Evolutionary conservation across 192 early-diverging fungal species (phyloP), one percentile per base, ranked within the genome.

Genomic region (Podila verticillata): DNA sequence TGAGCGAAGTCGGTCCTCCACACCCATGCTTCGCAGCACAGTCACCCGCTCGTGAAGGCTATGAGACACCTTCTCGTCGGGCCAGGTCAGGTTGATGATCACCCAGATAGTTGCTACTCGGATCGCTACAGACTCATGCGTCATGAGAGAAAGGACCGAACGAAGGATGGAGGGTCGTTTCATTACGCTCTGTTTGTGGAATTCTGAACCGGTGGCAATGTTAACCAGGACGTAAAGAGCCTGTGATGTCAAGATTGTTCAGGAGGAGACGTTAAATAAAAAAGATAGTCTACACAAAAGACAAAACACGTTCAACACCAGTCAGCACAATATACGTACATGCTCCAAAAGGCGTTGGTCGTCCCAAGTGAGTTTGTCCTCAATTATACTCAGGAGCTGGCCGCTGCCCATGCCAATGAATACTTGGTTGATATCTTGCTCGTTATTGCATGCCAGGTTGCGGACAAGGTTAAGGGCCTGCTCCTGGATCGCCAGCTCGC

Each of bases 1-100:
- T 9, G 77, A 22, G 51, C 85, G 75, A 12, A 95, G 81, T 39
- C 84, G 81, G 3, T 89, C 70, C 47, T 90, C 89, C 24, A 93
- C 82, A 15, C 92, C 91, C 48, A 92, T 63, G 15, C 75, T 74
- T 36, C 85, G 83, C 56, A 94, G 69, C 12, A 73, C 57, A 9
- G 35, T 61, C 15, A 91, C 70, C 34, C 94, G 85, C 0, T 85
- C 85, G 35, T 75, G 72, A 1, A 86, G 58, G 9, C 74, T 77
- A 68, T 64, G 49, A 24, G 60, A 15, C 20, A 22, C 56, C 17
- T 82, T 81, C 26, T 91, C 89, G 22, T 94, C 90, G 4, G 77
- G 73, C 86, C 91, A 93, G 13, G 92, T 92, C 56, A 93, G 72
- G 74, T 95, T 96, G 51, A 94, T 92, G 30, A 94, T 79, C 70